Evolutionary conservation across 2,329 filamentous ascomycete species (phyloP), one percentile per base, ranked within the genome.

Genomic region (Mariannaea sp.): DNA sequence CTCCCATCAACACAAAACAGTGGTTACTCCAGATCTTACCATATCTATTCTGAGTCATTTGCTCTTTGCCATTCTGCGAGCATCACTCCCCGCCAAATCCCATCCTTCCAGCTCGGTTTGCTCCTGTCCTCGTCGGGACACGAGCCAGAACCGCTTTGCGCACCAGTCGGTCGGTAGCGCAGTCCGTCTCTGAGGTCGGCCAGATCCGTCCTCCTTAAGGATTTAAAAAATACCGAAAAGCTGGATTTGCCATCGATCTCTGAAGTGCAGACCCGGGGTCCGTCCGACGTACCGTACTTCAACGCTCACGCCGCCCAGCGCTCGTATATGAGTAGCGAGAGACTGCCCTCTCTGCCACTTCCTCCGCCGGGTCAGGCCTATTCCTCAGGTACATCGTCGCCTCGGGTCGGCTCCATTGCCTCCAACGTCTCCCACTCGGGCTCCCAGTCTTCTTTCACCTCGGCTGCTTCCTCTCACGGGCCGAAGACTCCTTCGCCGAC

Each of bases 241-340:
- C 90, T 95, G 90, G 90, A 92, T 89, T 86, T 92, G 75, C 89
- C 90, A 78, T 89, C 89, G 77, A 88, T 92, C 71, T 88, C 88
- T 71, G 86, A 90, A 80, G 84, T 89, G 79, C 87, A 90, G 77
- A 84, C 86, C 83, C 87, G 89, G 84, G 87, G 87, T 79, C 81
- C 82, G 71, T 81, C 83, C 75, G 87, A 92, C 76, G 80, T 82
- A 68, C 73, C 80, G 73, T 90, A 85, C 76, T 89, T 87, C 76
- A 86, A 85, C 75, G 77, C 81, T 70, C 82, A 87, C 61, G 55
- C 59, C 57, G 48, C 61, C 62, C 83, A 87, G 72, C 83, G 84
- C 51, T 57, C 85, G 75, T 88, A 88, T 79, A 79, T 79, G 76
- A 87, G 61, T 61, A 66, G 78, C 77, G 87, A 91, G 71, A 88